Evolutionary conservation across 305 asterid genomes (phyloP), one percentile per base, ranked within the genome.

Genomic region (Ajuga reptans): DNA sequence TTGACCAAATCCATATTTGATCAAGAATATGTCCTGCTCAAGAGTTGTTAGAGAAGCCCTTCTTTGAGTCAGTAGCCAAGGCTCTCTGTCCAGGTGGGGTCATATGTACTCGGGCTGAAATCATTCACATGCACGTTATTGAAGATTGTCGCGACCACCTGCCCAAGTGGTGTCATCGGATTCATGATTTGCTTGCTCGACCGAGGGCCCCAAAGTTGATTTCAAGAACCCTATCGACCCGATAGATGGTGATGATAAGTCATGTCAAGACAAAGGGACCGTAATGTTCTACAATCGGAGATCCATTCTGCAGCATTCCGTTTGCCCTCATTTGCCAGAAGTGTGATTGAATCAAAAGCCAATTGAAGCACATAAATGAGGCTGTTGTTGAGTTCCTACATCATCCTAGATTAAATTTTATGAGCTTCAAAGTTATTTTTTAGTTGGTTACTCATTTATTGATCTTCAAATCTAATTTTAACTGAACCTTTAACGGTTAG

Each of bases 51-150:
- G 27, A 2, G 2, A 21, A 2, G 27, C 27, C 27, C 2, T 21
- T 21, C 1, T 21, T 21, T 21, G 27, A 21, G 2, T 21, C 27
- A 21, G 27, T 21, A 21, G 27, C 27, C 27, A 21, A 21, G 27
- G 27, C 27, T 21, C 27, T 93, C 71, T 96, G 97, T 16, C 97
- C 99, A 5, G 97, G 99, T 54, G 99, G 99, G 7, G 97, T 93
- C 49, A 81, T 93, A 37, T 87, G 96, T 75, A 90, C 99, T 31
- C 97, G 90, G 82, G 99, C 99, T 47, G 99, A 93, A 79, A 93
- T 97, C 84, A 93, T 93, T 75, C 99, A 93, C 87, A 93, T 93
- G 96, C 92, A 93, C 85, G 87, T 93, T 61, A 93, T 93, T 42
- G 96, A 93, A 86, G 92, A 83, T 93, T 2, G 91, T 93, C 41